These are phyloP conservation scores for Ulota crispa DNA, from an alignment of 225 moss, liverwort and hornwort species.

Conservation along the genomic window DNA sequence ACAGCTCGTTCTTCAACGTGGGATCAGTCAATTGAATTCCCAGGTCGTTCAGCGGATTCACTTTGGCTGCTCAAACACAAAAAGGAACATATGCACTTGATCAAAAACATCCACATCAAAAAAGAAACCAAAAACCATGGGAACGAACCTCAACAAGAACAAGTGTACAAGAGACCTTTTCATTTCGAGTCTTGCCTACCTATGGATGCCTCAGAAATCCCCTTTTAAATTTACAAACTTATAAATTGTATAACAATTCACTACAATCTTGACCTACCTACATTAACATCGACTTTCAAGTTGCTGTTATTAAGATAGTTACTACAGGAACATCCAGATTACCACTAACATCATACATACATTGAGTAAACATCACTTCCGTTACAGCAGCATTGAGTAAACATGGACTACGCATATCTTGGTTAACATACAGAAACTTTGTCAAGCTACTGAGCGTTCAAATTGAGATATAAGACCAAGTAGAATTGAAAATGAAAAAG, in stretches of 20 bases:
- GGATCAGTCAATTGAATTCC: conserved; percentile 95
- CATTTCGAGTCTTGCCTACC: neutral
- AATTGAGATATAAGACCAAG: neutral
- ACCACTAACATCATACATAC: no score
- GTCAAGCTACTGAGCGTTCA: neutral
- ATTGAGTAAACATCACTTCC: neutral
- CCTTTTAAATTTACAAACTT: neutral
- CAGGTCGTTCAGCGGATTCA: conserved; percentile 90
- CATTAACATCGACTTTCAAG: neutral
- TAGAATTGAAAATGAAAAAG: neutral
- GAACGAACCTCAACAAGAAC: neutral
- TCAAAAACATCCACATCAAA: neutral
- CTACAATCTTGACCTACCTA: neutral
- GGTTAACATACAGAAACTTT: neutral
- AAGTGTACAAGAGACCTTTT: no score
- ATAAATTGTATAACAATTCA: no score
- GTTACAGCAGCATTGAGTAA: neutral
- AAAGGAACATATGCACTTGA: neutral
- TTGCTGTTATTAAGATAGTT: neutral
- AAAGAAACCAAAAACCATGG: neutral
- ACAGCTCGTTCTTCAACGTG: conserved; percentile 64
- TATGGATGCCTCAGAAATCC: neutral
- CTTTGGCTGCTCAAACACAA: conserved; percentile 64
- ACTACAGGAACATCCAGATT: neutral
- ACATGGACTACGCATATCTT: neutral